Base-by-base conservation (phyloP, 495 filamentous ascomycete genomes). In the Collariella sp. region DNA sequence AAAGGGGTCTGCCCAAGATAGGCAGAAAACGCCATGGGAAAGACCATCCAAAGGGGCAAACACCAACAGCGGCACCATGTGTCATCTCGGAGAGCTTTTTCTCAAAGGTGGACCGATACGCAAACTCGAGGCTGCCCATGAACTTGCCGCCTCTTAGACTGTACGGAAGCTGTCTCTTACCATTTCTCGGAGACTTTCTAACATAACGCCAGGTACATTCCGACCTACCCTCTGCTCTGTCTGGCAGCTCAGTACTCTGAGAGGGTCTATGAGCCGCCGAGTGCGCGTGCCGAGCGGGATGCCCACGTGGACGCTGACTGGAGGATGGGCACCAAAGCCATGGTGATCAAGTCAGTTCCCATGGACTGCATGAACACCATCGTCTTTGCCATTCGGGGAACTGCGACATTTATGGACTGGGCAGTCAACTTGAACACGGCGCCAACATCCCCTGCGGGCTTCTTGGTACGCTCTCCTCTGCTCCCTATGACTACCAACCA, bases 381-480 rank as follows among this genome's bases (percentile, higher is more conserved):
- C 39, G 82, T 91, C 20, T 85, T 91, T 60, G 86, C 88, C 33
- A 87, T 93, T 47, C 80, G 88, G 6, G 88, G 88, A 1, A 87
- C 79, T 0, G 81, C 87, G 31, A 86, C 79, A 1, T 86, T 89
- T 61, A 82, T 87, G 72, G 88, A 93, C 67, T 93, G 88, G 88
- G 76, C 83, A 3, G 85, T 91, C 7, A 94, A 94, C 62, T 73
- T 89, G 5, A 79, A 83, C 19, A 77, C 80, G 0, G 77, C 75
- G 7, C 87, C 88, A 3, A 72, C 74, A 0, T 69, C 78, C 1
- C 85, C 88, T 0, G 50, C 52, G 0, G 82, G 79, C 0, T 91
- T 91, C 58, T 63, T 94, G 7, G 78, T 81, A 65, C 60, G 75
- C 61, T 12, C 6, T 49, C 9, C 5, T 9, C 42, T 29, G 35